A percentile compares a stretch with the other conserved stretches of the same genome.
Conservation (phyloP, 2,329 filamentous ascomycete species). For the Talaromyces sp. region DNA sequence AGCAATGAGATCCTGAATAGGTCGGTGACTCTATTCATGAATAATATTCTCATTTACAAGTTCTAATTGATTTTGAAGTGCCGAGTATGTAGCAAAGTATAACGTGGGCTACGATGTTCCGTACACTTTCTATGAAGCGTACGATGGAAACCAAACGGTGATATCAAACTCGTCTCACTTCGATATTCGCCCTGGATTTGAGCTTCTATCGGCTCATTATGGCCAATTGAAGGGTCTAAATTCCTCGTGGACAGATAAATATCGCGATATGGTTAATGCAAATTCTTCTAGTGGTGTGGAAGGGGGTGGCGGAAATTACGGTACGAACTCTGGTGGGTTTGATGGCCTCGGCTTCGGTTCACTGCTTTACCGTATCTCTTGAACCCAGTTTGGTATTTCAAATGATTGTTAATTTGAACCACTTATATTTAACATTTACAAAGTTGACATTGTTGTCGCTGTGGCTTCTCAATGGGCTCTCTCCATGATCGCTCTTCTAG, state of each 20-base stretch:
- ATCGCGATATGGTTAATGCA: slow-evolving; percentile 33
- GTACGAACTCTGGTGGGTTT: slow-evolving; percentile 35
- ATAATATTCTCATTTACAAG: too few species aligned
- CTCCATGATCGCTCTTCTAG: too few species aligned
- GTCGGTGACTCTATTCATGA: too few species aligned
- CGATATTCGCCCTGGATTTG: slow-evolving; percentile 32
- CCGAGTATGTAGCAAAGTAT: slow-evolving; percentile 30
- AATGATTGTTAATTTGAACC: too few species aligned
- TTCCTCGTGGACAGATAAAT: slow-evolving; percentile 32
- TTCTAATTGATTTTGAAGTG: background rate
- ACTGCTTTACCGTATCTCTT: slow-evolving; percentile 20
- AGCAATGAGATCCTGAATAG: slow-evolving; percentile 30
- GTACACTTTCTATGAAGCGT: slow-evolving; percentile 36
- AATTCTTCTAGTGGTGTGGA: slow-evolving; percentile 30
- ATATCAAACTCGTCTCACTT: slow-evolving; percentile 29
- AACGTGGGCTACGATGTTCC: slow-evolving; percentile 40
- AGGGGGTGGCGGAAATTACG: slow-evolving; percentile 43
- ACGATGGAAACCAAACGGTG: slow-evolving; percentile 30
- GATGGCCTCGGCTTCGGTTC: slow-evolving; percentile 36
- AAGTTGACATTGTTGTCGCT: too few species aligned
- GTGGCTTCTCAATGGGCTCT: too few species aligned
- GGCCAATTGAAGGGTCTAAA: slow-evolving; percentile 31
- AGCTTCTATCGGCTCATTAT: slow-evolving; percentile 40
- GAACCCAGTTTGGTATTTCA: background rate
- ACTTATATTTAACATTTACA: too few species aligned